A percentile compares a stretch with the other conserved stretches of the same genome.
Evolutionary conservation across 345 rosid genomes (phyloP).

Genomic region (Mercurialis annua): DNA sequence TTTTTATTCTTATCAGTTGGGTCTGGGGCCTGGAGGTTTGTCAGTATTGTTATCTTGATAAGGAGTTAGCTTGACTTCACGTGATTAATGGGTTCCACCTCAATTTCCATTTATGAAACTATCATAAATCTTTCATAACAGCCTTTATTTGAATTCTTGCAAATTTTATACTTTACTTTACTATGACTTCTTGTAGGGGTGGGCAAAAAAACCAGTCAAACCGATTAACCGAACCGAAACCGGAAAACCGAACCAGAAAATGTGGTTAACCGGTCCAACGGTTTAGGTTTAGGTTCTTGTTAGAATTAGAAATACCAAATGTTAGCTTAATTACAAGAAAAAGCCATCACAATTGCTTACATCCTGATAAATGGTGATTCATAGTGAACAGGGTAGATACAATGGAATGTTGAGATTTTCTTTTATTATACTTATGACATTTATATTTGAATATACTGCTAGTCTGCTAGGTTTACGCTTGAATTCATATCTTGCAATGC

Average conservation of each 20-base stretch:
- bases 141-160: neutral
- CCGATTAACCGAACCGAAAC: too few species aligned
- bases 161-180: neutral
- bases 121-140: neutral
- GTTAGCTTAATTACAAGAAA: neutral
- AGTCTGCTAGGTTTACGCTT: neutral
- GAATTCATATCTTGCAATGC: neutral
- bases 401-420: neutral
- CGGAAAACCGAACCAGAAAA: too few species aligned
- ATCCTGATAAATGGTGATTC: neutral
- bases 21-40: neutral
- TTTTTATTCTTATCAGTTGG: too few species aligned
- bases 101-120: neutral
- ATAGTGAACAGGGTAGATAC: neutral
- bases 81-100: conserved; percentile 6
- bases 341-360: neutral
- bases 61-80: conserved; percentile 2
- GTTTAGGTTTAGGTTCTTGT: too few species aligned
- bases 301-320: neutral
- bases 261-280: too few species aligned
- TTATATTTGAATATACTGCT: neutral
- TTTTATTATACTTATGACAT: neutral
- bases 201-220: too few species aligned
- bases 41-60: conserved; percentile 2
- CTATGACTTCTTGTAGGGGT: neutral